Conservation (phyloP, 2,329 filamentous ascomycete species). For the Podosphaera aphanis region DNA sequence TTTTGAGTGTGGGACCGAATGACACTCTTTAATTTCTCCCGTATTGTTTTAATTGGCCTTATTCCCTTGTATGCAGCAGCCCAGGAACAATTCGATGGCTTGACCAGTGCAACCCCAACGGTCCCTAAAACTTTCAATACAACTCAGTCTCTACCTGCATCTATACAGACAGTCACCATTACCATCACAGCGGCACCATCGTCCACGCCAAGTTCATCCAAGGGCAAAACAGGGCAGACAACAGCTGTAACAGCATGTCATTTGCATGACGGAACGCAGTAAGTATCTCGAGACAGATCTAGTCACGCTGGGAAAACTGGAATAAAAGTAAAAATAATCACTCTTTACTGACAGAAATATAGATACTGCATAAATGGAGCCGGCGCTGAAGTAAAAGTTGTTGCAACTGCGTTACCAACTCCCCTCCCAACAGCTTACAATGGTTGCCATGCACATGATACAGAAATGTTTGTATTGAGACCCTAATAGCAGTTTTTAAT, state of each 20-base stretch:
- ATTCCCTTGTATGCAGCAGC: neutral
- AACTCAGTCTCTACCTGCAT: neutral
- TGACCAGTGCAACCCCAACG: neutral
- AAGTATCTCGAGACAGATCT: neutral
- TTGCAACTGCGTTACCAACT: conserved; percentile 27
- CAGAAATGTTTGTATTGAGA: conserved; percentile 25
- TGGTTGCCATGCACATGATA: conserved; percentile 37
- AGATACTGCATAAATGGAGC: conserved; percentile 21
- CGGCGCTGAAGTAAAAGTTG: conserved; percentile 21
- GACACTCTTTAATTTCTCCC: neutral
- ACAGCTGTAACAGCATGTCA: neutral
- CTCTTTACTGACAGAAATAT: conserved; percentile 1
- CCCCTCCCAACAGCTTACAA: conserved; percentile 36
- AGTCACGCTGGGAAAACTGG: too few relatives aligned
- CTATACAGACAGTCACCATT: neutral
- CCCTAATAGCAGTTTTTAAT: neutral
- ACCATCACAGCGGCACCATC: neutral
- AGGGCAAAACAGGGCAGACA: neutral
- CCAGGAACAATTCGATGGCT: neutral
- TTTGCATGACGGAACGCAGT: neutral
- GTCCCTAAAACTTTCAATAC: neutral
- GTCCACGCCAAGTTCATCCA: neutral
- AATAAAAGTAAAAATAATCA: neutral
- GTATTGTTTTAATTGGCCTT: neutral
- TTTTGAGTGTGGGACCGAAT: neutral